Percentiles rank a stretch among this genome's conserved stretches.
Evolutionary conservation across 768 basidiomycete species (phyloP).

Genomic region (Lentinula sp.): DNA sequence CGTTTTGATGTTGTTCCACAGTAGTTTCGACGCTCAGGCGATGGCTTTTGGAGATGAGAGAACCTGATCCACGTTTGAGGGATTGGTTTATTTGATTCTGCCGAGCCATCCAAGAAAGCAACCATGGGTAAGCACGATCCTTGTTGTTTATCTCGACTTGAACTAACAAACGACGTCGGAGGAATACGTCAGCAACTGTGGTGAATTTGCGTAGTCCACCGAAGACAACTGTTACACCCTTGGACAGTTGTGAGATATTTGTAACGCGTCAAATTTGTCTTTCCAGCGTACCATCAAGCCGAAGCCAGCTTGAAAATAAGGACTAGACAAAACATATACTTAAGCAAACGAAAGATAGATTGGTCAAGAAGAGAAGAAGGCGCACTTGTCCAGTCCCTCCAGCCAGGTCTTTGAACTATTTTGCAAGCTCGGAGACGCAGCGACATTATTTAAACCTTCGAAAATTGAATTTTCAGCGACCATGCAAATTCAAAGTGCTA

Average conservation of each 20-base stretch:
- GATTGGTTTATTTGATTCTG: slow-evolving; percentile 32
- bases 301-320: slow-evolving; percentile 97
- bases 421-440: background rate
- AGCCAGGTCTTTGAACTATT: background rate
- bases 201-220: slow-evolving; percentile 68
- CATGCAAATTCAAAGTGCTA: background rate
- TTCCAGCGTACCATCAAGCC: slow-evolving; percentile 76
- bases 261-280: background rate
- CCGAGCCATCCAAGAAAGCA: slow-evolving; percentile 91
- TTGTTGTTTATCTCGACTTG: slow-evolving; percentile 95
- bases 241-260: slow-evolving; percentile 7
- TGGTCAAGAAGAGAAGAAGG: slow-evolving; percentile 10
- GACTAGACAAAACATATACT: slow-evolving; percentile 42
- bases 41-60: slow-evolving; percentile 59
- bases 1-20: slow-evolving; percentile 85
- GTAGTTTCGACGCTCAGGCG: slow-evolving; percentile 93
- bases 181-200: slow-evolving; percentile 62
- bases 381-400: slow-evolving; percentile 52
- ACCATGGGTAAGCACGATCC: slow-evolving; percentile 94
- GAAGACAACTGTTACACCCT: slow-evolving; percentile 90
- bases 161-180: slow-evolving; percentile 88
- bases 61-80: slow-evolving; percentile 27
- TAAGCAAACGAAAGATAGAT: background rate
- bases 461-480: background rate
- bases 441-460: background rate